A percentile compares a stretch with the other conserved stretches of the same genome.
Evolutionary conservation across 176 grass and related monocot genomes (phyloP).

Genomic region (Chrysopogon serrulatus): DNA sequence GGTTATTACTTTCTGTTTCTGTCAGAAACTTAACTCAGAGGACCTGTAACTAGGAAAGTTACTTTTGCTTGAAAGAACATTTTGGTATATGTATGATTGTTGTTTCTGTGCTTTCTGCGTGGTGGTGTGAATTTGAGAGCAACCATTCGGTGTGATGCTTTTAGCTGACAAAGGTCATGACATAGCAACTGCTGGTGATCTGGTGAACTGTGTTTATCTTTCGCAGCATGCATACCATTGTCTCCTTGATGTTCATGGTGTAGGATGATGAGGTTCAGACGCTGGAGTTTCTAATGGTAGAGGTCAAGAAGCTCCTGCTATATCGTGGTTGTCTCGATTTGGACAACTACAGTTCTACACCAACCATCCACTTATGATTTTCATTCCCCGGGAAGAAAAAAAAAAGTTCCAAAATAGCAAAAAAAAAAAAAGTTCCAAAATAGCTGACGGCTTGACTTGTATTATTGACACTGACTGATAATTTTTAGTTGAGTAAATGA

Average conservation of each 20-base stretch:
- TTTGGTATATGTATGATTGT: slow-evolving; percentile 11
- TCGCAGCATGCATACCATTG: neutral
- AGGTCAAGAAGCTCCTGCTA: neutral
- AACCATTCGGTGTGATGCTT: no score
- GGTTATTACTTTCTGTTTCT: slow-evolving; percentile 16
- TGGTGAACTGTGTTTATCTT: neutral
- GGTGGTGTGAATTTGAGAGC: neutral
- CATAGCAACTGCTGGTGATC: neutral
- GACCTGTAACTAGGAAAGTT: slow-evolving; percentile 17
- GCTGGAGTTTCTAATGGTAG: neutral
- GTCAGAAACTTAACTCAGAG: neutral
- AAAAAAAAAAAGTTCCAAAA: neutral
- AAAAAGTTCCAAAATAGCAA: neutral
- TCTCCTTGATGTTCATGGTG: neutral
- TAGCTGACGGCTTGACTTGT: neutral
- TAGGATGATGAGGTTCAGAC: neutral
- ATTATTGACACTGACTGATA: neutral
- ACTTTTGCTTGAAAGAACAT: slow-evolving; percentile 3
- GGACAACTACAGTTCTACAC: neutral
- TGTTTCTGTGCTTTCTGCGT: neutral
- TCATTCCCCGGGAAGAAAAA: neutral
- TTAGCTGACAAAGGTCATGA: neutral
- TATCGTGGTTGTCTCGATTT: neutral
- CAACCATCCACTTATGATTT: neutral
- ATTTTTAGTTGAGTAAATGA: neutral